Conservation (phyloP, 495 filamentous ascomycete species). For the Terfezia boudieri region DNA sequence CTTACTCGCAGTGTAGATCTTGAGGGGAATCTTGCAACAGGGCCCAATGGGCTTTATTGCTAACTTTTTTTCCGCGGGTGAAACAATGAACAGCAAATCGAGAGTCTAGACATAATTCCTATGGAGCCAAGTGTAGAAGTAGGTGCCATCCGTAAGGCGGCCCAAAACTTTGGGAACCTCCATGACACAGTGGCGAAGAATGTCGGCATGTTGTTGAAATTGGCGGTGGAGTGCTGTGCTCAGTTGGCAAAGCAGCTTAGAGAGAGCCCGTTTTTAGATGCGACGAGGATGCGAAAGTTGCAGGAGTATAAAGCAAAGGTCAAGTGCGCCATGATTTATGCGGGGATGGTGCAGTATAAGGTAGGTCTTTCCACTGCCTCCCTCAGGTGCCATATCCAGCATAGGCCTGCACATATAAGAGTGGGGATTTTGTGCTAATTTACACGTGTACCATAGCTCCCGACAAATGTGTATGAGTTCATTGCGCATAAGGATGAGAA, state of each 20-base stretch:
- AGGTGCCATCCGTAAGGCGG: conserved; percentile 45
- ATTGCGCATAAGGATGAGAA: conserved; percentile 13
- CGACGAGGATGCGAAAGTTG: conserved; percentile 43
- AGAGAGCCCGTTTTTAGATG: conserved; percentile 46
- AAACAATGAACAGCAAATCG: conserved; percentile 37
- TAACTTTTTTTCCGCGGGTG: conserved; percentile 1
- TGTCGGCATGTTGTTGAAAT: conserved; percentile 71
- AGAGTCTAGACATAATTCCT: conserved; percentile 50
- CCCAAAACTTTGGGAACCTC: conserved; percentile 51
- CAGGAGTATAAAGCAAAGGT: conserved; percentile 50
- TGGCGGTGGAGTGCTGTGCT: conserved; percentile 70
- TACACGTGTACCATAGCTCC: conserved; percentile 19
- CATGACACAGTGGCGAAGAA: conserved; percentile 61
- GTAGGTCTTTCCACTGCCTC: conserved; percentile 19
- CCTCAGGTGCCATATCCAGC: too few relatives aligned
- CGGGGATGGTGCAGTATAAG: conserved; percentile 78
- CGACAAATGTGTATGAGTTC: conserved; percentile 24
- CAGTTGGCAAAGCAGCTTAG: conserved; percentile 45
- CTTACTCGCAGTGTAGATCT: background rate
- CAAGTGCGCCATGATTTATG: conserved; percentile 81
- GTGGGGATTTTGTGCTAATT: too few relatives aligned
- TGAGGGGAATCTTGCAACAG: too few relatives aligned
- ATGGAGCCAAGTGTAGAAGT: conserved; percentile 46
- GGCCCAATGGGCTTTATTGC: background rate
- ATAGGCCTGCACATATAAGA: too few relatives aligned